Base-by-base conservation (phyloP, 208 protist genomes). In the Vickermania spadyakhi region DNA sequence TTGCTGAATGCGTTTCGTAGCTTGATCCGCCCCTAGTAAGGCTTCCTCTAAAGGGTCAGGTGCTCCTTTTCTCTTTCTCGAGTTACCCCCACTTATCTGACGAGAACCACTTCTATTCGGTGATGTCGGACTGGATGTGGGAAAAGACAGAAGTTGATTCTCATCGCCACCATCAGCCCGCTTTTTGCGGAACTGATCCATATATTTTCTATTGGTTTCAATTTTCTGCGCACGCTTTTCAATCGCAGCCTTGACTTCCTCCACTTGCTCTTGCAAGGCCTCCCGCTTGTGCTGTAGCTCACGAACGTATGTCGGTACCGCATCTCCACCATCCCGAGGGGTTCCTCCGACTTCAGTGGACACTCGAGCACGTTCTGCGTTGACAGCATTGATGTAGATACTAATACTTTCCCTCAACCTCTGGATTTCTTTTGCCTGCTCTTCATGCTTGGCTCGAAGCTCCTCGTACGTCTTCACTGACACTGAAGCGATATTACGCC, bases 401-500 rank as follows among this genome's bases (percentile, higher is more conserved):
- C 55, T 57, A 56, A 87, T 84, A 31, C 70, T 73, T 0, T 62
- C 28, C 41, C 58, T 63, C 28, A 68, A 62, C 56, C 54, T 52
- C 28, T 78, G 64, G 2, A 70, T 71, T 2, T 29, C 11, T 23
- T 72, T 70, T 1, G 52, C 64, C 22, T 84, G 79, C 0, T 49
- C 41, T 52, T 79, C 59, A 29, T 68, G 59, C 3, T 11, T 52
- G 18, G 62, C 54, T 25, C 72, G 59, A 27, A 89, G 70, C 3
- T 61, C 70, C 23, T 63, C 64, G 56, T 86, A 88, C 1, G 85
- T 73, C 58, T 86, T 86, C 7, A 70, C 58, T 0, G 66, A 75
- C 11, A 90, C 80, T 28, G 65, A 45, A 0, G 66, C 58, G 21
- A 72, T 58, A 49, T 62, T 55, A 36, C 67, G 61, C 1, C 31